These are phyloP conservation scores for Mycena kentingensis DNA, from an alignment of 768 basidiomycete species.

Conservation along the genomic window DNA sequence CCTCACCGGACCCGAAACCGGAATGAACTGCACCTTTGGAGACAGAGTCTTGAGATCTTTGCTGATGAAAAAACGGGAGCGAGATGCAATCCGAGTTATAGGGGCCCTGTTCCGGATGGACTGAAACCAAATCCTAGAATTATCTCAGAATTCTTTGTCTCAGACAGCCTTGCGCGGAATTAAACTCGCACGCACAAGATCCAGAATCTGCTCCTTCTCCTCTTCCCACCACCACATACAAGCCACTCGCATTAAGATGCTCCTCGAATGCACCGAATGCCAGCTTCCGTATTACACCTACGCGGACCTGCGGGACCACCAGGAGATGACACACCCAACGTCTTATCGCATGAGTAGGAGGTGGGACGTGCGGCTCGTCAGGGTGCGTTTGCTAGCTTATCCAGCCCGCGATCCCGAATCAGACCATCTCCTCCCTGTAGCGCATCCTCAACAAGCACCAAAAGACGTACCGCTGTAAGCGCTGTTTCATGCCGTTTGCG, in stretches of 20 bases:
- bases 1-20: too few relatives aligned
- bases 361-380: conserved; percentile 7
- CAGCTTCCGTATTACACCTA: conserved; percentile 14
- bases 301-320: conserved; percentile 12
- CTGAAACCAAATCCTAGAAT: too few relatives aligned
- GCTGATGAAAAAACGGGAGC: too few relatives aligned
- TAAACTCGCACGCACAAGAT: too few relatives aligned
- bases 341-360: background rate
- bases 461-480: conserved; percentile 15
- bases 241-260: too few relatives aligned
- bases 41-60: too few relatives aligned
- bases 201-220: background rate
- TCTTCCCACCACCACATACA: background rate
- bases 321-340: conserved; percentile 12
- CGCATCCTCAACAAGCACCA: background rate
- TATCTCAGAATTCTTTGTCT: too few relatives aligned
- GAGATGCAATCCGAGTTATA: too few relatives aligned
- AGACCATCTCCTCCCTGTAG: conserved; percentile 1
- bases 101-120: too few relatives aligned
- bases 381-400: background rate
- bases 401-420: too few relatives aligned
- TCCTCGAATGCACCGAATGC: conserved; percentile 19
- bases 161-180: too few relatives aligned
- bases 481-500: conserved; percentile 17
- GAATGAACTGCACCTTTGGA: too few relatives aligned